Evolutionary conservation across 179 eudicot genomes (phyloP).

Genomic region (Drosera spatulata): DNA sequence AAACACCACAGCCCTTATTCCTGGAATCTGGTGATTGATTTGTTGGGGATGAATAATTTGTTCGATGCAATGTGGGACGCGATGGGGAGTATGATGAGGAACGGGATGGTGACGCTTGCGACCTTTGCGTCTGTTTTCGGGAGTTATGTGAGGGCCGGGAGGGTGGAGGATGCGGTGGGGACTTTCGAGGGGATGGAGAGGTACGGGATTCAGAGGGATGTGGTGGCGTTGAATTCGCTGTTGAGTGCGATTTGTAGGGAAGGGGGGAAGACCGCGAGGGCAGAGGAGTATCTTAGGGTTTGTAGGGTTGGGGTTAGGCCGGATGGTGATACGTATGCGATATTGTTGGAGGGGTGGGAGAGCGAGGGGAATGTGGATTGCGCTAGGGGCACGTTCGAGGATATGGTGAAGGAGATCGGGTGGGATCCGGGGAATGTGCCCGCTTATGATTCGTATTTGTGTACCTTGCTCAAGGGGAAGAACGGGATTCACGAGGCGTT

Average conservation of each 20-base stretch:
- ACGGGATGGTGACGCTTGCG: slow-evolving; percentile 41
- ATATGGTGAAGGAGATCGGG: slow-evolving; percentile 62
- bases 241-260: slow-evolving; percentile 66
- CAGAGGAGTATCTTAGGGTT: slow-evolving; percentile 30
- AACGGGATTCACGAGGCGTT: slow-evolving; percentile 58
- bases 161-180: slow-evolving; percentile 44
- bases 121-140: slow-evolving; percentile 72
- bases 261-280: slow-evolving; percentile 35
- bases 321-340: slow-evolving; percentile 61
- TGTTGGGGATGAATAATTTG: slow-evolving; percentile 37
- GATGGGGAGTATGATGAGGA: slow-evolving; percentile 56
- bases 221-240: slow-evolving; percentile 59
- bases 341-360: slow-evolving; percentile 80
- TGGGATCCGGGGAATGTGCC: slow-evolving; percentile 62
- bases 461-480: slow-evolving; percentile 49
- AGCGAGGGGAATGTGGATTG: slow-evolving; percentile 35
- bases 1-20: no score
- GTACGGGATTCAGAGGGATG: slow-evolving; percentile 42
- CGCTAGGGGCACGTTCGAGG: slow-evolving; percentile 47
- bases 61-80: slow-evolving; percentile 95
- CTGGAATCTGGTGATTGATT: no score
- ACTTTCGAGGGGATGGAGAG: slow-evolving; percentile 64
- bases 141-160: slow-evolving; percentile 44
- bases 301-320: slow-evolving; percentile 31
- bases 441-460: slow-evolving; percentile 72